These are phyloP conservation scores for Clavaria fumosa DNA, from an alignment of 768 basidiomycete genomes.

Conservation along the genomic window DNA sequence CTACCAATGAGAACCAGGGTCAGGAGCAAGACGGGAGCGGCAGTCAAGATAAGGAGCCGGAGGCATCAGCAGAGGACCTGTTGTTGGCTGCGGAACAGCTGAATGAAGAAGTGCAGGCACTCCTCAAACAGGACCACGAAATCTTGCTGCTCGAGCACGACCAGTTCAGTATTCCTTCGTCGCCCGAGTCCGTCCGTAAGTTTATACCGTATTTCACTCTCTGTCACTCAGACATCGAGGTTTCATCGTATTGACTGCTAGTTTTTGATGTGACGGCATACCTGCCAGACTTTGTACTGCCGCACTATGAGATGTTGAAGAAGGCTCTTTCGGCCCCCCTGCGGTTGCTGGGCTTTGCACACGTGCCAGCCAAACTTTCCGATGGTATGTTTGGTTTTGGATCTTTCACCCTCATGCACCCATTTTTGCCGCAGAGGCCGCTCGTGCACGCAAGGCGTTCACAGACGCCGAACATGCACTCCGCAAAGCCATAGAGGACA, in stretches of 20 bases:
- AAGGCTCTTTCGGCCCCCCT: conserved; percentile 48
- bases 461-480: conserved; percentile 49
- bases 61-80: conserved; percentile 43
- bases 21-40: conserved; percentile 18
- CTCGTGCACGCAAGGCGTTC: conserved; percentile 45
- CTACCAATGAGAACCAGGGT: conserved; percentile 20
- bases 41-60: conserved; percentile 19
- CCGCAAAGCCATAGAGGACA: conserved; percentile 33
- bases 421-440: conserved; percentile 28
- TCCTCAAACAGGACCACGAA: conserved; percentile 55
- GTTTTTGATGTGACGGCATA: conserved; percentile 73
- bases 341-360: conserved; percentile 43
- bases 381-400: conserved; percentile 13
- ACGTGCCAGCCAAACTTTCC: conserved; percentile 20
- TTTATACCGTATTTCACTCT: conserved; percentile 8
- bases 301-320: conserved; percentile 55
- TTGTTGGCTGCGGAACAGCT: conserved; percentile 46
- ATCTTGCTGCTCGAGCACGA: conserved; percentile 68
- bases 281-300: conserved; percentile 67
- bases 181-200: conserved; percentile 42
- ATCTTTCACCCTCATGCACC: neutral
- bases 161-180: conserved; percentile 37
- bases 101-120: conserved; percentile 35
- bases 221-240: neutral
- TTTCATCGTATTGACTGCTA: conserved; percentile 18